Base-by-base conservation (phyloP, 352 stramenopile species). In the Phytophthora melonis region DNA sequence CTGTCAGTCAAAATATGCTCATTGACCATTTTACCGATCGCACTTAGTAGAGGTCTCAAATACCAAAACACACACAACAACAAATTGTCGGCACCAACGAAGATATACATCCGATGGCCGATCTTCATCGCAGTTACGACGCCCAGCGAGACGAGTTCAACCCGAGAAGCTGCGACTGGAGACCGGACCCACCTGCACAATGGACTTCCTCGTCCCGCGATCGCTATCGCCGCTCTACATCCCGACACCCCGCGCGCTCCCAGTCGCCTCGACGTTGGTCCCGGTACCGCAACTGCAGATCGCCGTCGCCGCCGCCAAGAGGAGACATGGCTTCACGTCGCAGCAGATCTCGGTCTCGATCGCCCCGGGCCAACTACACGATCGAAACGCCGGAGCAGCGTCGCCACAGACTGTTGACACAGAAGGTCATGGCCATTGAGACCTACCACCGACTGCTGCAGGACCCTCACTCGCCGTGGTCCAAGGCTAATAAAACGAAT, bases 351-450 rank as follows among this genome's bases (percentile, higher is more conserved):
- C 61, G 62, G 25, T 78, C 67, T 8, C 47, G n/a, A 10, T 54
- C 47, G 19, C 66, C 71, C 14, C 62, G 21, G 10, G 36, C 52
- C 18, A 60, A 61, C 23, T 70, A 71, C 54, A 59, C 53, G 18
- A 25, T 43, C 11, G 58, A 73, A 57, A 27, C 19, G 3, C 52
- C 53, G 7, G 21, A 75, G 18, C 34, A 52, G 5, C 66, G 54
- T 55, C 66, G 65, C 23, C 55, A 25, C 19, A 62, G 47, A 45
- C 25, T 77, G 21, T 62, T 77, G 39, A 18, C 34, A 2, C 43
- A 74, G 30, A 74, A 74, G 16, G 54, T 72, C 2, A 78, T 78
- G 67, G 52, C 61, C 10, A 49, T 75, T 14, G 61, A 60, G 19
- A 68, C 56, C 2, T 75, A 65, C 41, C 45, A 65, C 25, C 58